Percentiles rank a stretch among this genome's conserved stretches.
Conservation (phyloP, 768 basidiomycete genomes). For the Suillus placidus region DNA sequence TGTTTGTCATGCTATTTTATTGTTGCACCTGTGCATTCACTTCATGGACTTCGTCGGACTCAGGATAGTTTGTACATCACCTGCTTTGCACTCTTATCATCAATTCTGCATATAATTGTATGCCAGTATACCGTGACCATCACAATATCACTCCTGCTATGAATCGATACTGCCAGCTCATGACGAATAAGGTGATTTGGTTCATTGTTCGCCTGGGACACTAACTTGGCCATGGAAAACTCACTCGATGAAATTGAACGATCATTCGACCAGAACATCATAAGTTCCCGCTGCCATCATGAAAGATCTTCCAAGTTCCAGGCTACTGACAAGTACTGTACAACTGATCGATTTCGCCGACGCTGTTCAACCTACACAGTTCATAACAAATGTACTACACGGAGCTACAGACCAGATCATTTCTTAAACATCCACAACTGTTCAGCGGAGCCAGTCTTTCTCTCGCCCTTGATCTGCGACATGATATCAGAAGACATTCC, state of each 20-base stretch:
- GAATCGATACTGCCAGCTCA: not conserved
- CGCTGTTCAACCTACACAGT: not conserved
- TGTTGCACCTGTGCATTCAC: not conserved
- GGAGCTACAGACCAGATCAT: not conserved
- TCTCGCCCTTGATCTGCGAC: not conserved
- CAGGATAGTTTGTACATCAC: not conserved
- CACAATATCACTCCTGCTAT: not conserved
- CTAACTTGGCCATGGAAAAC: not conserved
- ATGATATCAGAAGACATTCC: not conserved
- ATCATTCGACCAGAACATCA: not conserved
- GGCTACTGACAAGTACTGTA: not conserved
- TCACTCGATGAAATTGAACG: not conserved
- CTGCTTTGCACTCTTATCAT: not conserved
- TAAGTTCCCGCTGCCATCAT: not conserved
- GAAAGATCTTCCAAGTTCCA: not conserved
- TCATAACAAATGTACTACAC: not conserved
- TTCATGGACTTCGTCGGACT: not conserved
- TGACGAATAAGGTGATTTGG: not conserved
- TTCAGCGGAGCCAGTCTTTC: not conserved
- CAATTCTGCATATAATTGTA: not conserved
- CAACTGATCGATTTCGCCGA: not conserved
- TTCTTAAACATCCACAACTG: not conserved
- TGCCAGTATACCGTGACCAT: not conserved
- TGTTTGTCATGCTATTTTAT: not conserved
- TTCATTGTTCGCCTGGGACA: not conserved